Evolutionary conservation across 306 rosid genomes (phyloP).

Genomic region (Styphnolobium japonicum): DNA sequence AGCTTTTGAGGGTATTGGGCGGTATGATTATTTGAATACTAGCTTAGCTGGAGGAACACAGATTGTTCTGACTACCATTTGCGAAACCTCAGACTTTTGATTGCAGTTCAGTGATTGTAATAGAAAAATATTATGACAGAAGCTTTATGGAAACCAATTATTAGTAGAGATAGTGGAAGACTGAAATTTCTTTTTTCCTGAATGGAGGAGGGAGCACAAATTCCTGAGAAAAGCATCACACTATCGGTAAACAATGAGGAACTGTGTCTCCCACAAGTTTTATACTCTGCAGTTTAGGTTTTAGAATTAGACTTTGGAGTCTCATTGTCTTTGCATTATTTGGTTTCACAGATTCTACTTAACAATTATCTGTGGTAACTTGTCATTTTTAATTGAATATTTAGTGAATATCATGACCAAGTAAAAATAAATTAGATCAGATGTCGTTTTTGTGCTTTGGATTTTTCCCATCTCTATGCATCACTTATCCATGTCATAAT

Average conservation of each 20-base stretch:
- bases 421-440: not conserved
- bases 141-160: constrained; percentile 4
- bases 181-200: not conserved
- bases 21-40: not conserved
- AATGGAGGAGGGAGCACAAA: constrained; percentile 12
- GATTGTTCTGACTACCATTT: not conserved
- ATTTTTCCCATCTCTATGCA: too few relatives aligned
- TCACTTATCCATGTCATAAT: too few relatives aligned
- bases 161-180: constrained; percentile 1
- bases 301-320: too few relatives aligned
- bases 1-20: not conserved
- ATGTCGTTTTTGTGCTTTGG: not conserved
- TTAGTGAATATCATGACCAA: not conserved
- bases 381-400: not conserved
- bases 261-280: not conserved
- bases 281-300: not conserved
- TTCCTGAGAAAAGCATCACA: not conserved
- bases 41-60: not conserved
- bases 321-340: not conserved
- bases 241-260: not conserved
- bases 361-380: not conserved
- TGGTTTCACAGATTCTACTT: constrained; percentile 5
- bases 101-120: not conserved
- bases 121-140: not conserved
- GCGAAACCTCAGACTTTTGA: constrained; percentile 11